These are phyloP conservation scores for Daldinia caldariorum DNA, from an alignment of 495 filamentous ascomycete species.

Conservation along the genomic window DNA sequence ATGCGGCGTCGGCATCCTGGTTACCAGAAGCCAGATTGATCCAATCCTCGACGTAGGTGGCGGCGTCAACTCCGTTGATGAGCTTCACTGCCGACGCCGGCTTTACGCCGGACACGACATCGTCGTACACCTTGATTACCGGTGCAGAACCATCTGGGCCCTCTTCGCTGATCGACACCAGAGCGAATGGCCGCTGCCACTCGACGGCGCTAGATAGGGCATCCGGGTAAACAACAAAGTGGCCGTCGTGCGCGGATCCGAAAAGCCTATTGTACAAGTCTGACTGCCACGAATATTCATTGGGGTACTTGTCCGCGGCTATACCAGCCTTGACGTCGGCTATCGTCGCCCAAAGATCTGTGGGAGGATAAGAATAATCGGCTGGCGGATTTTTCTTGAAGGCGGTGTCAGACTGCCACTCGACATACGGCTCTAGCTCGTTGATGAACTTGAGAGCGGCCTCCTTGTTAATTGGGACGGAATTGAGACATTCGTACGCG, in stretches of 20 bases:
- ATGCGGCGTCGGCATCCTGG: constrained; percentile 60
- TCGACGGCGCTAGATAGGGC: constrained; percentile 51
- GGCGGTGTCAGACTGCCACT: constrained; percentile 56
- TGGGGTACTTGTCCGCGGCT: constrained; percentile 51
- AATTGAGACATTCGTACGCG: constrained; percentile 58
- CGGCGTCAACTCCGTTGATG: constrained; percentile 54
- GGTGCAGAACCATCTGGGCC: constrained; percentile 49
- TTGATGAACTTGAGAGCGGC: constrained; percentile 54
- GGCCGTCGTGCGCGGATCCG: constrained; percentile 57
- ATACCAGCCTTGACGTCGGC: constrained; percentile 50
- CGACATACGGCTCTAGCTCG: constrained; percentile 53
- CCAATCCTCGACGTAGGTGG: constrained; percentile 47
- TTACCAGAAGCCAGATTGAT: constrained; percentile 46
- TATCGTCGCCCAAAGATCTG: constrained; percentile 56
- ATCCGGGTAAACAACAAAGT: constrained; percentile 57
- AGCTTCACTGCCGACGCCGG: constrained; percentile 43
- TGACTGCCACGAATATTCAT: constrained; percentile 55
- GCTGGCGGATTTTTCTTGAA: constrained; percentile 56
- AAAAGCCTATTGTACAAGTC: constrained; percentile 52
- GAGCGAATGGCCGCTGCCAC: constrained; percentile 46
- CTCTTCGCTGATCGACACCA: constrained; percentile 55
- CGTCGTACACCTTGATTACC: constrained; percentile 52
- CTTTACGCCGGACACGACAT: constrained; percentile 40
- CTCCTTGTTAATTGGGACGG: constrained; percentile 55
- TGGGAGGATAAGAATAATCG: constrained; percentile 57